Percentiles rank a stretch among this genome's conserved stretches.
These are phyloP conservation scores for Adansonia madagascariensis DNA, from an alignment of 441 rosid species.

Conservation along the genomic window DNA sequence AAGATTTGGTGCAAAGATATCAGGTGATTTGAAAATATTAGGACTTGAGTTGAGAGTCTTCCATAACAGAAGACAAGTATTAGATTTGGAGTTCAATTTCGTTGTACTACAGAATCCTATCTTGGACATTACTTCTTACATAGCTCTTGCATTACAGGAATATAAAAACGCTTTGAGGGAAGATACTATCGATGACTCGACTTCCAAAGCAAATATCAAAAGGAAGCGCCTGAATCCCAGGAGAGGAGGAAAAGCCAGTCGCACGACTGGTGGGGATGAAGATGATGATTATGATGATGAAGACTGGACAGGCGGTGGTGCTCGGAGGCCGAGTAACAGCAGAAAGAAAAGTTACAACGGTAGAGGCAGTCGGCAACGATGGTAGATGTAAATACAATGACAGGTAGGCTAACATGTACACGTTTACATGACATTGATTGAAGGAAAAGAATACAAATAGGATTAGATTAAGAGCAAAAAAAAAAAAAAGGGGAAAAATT, in stretches of 20 bases:
- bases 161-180: constrained; percentile 86
- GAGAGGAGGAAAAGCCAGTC: constrained; percentile 48
- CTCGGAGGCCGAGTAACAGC: constrained; percentile 40
- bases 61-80: background rate
- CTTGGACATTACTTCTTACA: background rate
- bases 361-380: constrained; percentile 55
- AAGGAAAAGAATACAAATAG: constrained; percentile 41
- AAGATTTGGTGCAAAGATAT: constrained; percentile 74
- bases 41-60: background rate
- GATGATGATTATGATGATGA: constrained; percentile 57
- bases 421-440: constrained; percentile 24
- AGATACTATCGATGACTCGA: constrained; percentile 76
- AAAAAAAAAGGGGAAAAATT: no score
- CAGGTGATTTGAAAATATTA: constrained; percentile 52
- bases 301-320: constrained; percentile 53
- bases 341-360: constrained; percentile 48
- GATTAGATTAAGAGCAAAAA: constrained; percentile 32
- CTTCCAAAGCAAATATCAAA: constrained; percentile 78
- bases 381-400: constrained; percentile 43
- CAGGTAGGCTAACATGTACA: constrained; percentile 66
- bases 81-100: background rate
- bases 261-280: constrained; percentile 39
- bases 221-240: constrained; percentile 73
- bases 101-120: background rate
- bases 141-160: constrained; percentile 51